Conservation (phyloP, 345 rosid genomes). For the Fremontodendron californicum region DNA sequence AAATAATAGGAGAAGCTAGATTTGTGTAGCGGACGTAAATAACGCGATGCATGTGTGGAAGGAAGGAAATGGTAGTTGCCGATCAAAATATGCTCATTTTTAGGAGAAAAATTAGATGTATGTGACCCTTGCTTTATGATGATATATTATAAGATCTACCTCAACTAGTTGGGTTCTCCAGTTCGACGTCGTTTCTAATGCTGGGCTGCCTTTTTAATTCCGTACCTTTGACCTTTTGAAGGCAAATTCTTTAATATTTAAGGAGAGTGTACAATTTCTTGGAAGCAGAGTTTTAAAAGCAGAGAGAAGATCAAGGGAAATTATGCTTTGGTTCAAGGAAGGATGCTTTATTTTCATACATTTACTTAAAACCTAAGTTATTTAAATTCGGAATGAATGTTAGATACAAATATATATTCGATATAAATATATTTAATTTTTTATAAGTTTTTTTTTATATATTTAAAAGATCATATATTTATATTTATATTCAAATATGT, state of each 20-base stretch:
- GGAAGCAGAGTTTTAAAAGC: not conserved
- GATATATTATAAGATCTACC: no score
- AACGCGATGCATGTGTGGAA: not conserved
- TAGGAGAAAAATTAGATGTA: not conserved
- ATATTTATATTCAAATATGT: no score
- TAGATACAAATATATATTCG: no score
- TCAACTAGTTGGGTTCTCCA: no score
- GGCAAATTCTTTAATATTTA: not conserved
- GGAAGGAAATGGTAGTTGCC: not conserved
- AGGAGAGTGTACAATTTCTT: not conserved
- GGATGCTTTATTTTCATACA: no score
- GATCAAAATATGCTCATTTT: not conserved
- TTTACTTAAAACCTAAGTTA: no score
- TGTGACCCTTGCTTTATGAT: not conserved
- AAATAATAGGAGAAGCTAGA: no score
- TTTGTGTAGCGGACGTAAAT: not conserved
- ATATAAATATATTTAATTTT: no score
- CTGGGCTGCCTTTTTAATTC: not conserved
- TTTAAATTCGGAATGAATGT: no score
- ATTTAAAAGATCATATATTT: no score
- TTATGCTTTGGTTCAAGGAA: not conserved
- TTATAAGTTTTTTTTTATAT: no score
- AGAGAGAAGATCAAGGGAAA: not conserved
- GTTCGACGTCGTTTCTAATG: no score
- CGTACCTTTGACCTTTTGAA: not conserved